Evolutionary conservation across 192 early-diverging fungal genomes (phyloP).

Genomic region (Backusella tarrabulga): DNA sequence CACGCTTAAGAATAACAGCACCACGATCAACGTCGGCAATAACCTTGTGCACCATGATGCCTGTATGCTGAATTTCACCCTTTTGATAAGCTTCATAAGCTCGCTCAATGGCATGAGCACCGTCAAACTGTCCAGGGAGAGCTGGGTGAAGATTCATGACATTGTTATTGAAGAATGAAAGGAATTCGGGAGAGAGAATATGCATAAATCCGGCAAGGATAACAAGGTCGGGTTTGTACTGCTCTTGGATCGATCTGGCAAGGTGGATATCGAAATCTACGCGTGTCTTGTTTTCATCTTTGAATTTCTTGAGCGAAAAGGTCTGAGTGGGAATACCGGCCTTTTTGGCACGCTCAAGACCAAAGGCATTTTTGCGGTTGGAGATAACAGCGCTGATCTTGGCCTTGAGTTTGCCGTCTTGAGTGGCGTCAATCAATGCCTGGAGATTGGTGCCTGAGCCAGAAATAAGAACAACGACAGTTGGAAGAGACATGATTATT

Average conservation of each 20-base stretch:
- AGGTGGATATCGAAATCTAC: slow-evolving; percentile 88
- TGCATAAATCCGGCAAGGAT: slow-evolving; percentile 99
- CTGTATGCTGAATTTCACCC: slow-evolving; percentile 71
- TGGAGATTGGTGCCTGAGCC: slow-evolving; percentile 96
- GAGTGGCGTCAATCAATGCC: slow-evolving; percentile 86
- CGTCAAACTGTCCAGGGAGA: slow-evolving; percentile 94
- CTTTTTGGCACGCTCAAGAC: slow-evolving; percentile 81
- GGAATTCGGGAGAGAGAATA: slow-evolving; percentile 86
- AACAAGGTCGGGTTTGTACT: slow-evolving; percentile 73
- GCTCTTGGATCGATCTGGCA: slow-evolving; percentile 60
- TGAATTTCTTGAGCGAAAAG: slow-evolving; percentile 82
- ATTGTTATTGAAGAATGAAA: slow-evolving; percentile 66
- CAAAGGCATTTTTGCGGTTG: slow-evolving; percentile 82
- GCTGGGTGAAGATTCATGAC: slow-evolving; percentile 98
- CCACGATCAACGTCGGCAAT: slow-evolving; percentile 96
- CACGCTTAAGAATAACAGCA: slow-evolving; percentile 76
- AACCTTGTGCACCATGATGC: slow-evolving; percentile 93
- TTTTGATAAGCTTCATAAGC: slow-evolving; percentile 86
- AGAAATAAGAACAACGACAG: slow-evolving; percentile 90
- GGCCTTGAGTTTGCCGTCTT: slow-evolving; percentile 47
- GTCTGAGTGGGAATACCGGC: slow-evolving; percentile 83
- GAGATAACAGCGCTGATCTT: slow-evolving; percentile 88
- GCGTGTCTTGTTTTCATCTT: slow-evolving; percentile 77
- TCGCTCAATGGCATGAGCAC: slow-evolving; percentile 93
- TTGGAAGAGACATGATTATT: slow-evolving; percentile 4